Percentiles rank a stretch among this genome's conserved stretches.
Conservation (phyloP, 306 rosid species). For the Lathyrus sativus region DNA sequence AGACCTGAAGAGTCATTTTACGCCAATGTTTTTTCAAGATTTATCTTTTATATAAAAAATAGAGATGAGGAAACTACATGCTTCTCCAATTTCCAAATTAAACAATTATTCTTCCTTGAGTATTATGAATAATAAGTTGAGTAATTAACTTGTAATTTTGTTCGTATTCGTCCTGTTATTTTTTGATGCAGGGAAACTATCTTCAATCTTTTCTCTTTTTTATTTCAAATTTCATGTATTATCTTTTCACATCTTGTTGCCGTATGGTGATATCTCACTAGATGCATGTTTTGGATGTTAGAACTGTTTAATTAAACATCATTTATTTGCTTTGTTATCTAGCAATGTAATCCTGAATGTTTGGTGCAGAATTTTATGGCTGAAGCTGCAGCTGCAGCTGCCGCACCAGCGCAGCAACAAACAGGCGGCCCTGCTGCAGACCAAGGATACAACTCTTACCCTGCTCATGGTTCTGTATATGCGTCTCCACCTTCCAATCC, state of each 20-base stretch:
- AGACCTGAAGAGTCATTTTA: conserved; percentile 25
- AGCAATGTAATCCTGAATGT: conserved; percentile 25
- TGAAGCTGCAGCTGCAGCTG: conserved; percentile 55
- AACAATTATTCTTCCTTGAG: conserved; percentile 2
- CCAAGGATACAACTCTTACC: conserved; percentile 79
- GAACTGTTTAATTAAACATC: conserved; percentile 16
- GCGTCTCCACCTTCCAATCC: conserved; percentile 80
- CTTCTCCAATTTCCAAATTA: conserved; percentile 11
- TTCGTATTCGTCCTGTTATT: background rate
- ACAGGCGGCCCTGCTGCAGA: conserved; percentile 56
- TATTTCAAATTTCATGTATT: conserved; percentile 7
- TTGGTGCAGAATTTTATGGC: conserved; percentile 91
- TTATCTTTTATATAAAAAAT: conserved; percentile 10
- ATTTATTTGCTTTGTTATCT: conserved; percentile 21
- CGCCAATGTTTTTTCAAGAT: conserved; percentile 6
- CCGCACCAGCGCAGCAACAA: conserved; percentile 59
- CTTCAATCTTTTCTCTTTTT: background rate
- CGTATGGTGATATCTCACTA: background rate
- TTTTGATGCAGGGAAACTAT: background rate
- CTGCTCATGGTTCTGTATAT: conserved; percentile 73
- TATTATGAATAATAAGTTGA: conserved; percentile 19
- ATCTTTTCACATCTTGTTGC: conserved; percentile 24
- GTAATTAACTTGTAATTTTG: conserved; percentile 3
- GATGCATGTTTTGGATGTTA: conserved; percentile 16
- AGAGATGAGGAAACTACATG: conserved; percentile 12